Conservation (phyloP, 768 basidiomycete genomes). For the Leccinum subtestaceum region DNA sequence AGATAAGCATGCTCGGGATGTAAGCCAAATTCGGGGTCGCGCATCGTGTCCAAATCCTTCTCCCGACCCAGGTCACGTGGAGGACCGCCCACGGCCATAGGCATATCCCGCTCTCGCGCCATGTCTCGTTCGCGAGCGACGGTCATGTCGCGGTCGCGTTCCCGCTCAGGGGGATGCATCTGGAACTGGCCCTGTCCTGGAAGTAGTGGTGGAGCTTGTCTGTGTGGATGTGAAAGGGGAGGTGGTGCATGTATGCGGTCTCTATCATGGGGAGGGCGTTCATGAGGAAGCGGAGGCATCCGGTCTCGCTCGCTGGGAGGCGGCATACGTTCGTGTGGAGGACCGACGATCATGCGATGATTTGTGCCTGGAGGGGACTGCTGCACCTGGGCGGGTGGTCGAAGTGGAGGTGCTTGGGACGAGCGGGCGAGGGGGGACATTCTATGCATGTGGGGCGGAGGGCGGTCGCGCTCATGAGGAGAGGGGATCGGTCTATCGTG, state of each 20-base stretch:
- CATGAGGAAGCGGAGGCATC: constrained; percentile 22
- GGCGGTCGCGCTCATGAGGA: constrained; percentile 27
- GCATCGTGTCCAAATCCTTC: constrained; percentile 23
- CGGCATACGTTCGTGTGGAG: constrained; percentile 24
- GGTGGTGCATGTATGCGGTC: constrained; percentile 31
- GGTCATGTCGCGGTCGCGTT: constrained; percentile 24
- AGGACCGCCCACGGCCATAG: constrained; percentile 14
- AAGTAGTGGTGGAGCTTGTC: constrained; percentile 17
- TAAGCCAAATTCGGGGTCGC: constrained; percentile 24
- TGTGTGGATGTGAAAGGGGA: constrained; percentile 20
- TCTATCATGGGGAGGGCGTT: constrained; percentile 22
- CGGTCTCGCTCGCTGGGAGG: constrained; percentile 26
- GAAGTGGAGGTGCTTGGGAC: constrained; percentile 15
- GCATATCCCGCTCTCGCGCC: constrained; percentile 23
- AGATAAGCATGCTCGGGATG: constrained; percentile 24
- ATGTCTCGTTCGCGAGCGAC: constrained; percentile 24
- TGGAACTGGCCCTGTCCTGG: constrained; percentile 35
- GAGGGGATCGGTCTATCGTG: constrained; percentile 24
- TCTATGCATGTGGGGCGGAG: constrained; percentile 21
- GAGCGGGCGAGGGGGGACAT: constrained; percentile 23
- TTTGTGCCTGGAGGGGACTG: constrained; percentile 26
- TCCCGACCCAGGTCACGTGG: constrained; percentile 25
- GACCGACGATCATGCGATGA: constrained; percentile 21
- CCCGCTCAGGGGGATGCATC: constrained; percentile 27
- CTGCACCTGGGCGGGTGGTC: constrained; percentile 13